A percentile compares a stretch with the other conserved stretches of the same genome.
Conservation (phyloP, 2,329 filamentous ascomycete species). For the Colletotrichum cuscutae region DNA sequence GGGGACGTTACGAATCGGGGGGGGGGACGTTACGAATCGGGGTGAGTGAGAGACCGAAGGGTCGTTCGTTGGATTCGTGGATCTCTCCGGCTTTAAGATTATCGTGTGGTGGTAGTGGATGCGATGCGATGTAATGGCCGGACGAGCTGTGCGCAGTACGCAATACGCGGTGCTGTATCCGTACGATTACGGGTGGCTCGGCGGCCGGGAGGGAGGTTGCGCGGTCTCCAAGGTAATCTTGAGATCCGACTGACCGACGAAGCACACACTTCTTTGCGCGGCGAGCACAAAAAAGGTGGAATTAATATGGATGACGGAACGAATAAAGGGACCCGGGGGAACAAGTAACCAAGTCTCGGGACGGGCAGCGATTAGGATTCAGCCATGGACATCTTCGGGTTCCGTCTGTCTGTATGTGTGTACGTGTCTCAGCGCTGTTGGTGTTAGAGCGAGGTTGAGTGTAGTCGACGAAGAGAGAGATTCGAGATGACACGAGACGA, state of each 20-base stretch:
- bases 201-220: not conserved
- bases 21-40: not conserved
- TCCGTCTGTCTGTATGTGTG: not conserved
- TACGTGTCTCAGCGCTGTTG: not conserved
- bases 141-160: not conserved
- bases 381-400: not conserved
- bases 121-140: not conserved
- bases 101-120: not conserved
- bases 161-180: not conserved
- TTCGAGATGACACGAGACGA: not conserved
- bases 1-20: not conserved
- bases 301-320: constrained; percentile 8
- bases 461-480: not conserved
- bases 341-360: not conserved
- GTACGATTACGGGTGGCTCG: not conserved
- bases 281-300: not conserved
- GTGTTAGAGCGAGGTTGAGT: not conserved
- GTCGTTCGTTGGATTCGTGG: constrained; percentile 2
- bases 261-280: not conserved
- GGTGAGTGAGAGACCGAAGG: not conserved
- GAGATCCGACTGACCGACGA: not conserved
- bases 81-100: not conserved
- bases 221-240: not conserved
- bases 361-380: constrained; percentile 7
- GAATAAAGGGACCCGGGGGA: constrained; percentile 3